Conservation (phyloP, 192 early-diverging fungal species). For the Coemansia erecta region DNA sequence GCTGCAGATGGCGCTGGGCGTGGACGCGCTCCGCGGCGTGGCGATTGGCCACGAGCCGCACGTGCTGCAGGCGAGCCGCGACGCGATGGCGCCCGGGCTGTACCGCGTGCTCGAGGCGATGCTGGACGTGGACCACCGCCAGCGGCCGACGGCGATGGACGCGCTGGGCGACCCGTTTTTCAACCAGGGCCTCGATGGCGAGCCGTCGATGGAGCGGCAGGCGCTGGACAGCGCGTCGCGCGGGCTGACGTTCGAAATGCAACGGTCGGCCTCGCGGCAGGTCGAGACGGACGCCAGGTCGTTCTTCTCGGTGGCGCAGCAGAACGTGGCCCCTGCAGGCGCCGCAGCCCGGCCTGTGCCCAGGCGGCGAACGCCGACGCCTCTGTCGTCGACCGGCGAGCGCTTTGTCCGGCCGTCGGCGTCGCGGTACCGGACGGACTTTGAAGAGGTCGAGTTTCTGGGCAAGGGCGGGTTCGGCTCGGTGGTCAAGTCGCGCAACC, state of each 20-base stretch:
- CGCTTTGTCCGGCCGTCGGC: conserved; percentile 21
- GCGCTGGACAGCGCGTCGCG: conserved; percentile 32
- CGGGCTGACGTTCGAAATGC: conserved; percentile 35
- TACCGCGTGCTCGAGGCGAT: conserved; percentile 55
- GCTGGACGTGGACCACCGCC: conserved; percentile 67
- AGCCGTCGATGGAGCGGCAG: conserved; percentile 49
- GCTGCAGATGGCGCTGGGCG: conserved; percentile 70
- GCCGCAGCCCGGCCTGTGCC: background rate
- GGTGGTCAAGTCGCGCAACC: conserved; percentile 89
- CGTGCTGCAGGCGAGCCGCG: conserved; percentile 51
- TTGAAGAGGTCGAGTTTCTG: conserved; percentile 75
- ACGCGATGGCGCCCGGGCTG: conserved; percentile 55
- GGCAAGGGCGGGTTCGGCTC: conserved; percentile 89
- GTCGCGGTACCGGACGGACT: conserved; percentile 71
- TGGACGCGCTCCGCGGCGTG: conserved; percentile 54
- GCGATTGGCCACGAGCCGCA: conserved; percentile 50
- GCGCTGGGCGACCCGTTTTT: conserved; percentile 73
- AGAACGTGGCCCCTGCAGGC: conserved; percentile 19
- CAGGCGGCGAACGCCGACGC: background rate
- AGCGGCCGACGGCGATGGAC: conserved; percentile 73
- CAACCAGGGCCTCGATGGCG: conserved; percentile 44
- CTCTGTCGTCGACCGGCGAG: conserved; percentile 8
- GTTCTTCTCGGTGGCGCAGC: conserved; percentile 39
- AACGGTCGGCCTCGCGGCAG: conserved; percentile 13
- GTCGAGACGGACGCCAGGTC: background rate